phyloP scores from a whole-genome alignment of 1,284 basidiomycete species.

The Taiwanofungus camphoratus region DNA sequence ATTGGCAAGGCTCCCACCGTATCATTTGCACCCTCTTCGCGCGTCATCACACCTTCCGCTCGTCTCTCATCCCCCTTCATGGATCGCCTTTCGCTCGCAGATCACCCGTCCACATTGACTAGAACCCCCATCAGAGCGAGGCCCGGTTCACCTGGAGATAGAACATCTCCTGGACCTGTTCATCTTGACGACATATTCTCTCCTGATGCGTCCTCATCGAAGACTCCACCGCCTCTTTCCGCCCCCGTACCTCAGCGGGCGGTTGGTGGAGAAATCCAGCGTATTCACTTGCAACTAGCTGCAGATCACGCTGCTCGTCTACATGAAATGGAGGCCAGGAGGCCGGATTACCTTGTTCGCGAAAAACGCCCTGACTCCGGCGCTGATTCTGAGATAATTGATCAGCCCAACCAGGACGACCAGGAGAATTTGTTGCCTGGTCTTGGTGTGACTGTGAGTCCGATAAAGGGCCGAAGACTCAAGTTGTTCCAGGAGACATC shows the following conservation, averaged over 20 bases:
- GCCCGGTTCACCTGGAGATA: constrained; percentile 14
- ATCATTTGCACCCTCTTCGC: constrained; percentile 11
- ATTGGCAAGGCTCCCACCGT: constrained; percentile 12
- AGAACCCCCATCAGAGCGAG: constrained; percentile 17
- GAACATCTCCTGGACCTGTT: constrained; percentile 12
- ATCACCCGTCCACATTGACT: constrained; percentile 12
- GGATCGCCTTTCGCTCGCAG: constrained; percentile 13
- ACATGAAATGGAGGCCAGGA: constrained; percentile 50
- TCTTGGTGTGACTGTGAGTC: constrained; percentile 61
- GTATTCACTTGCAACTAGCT: constrained; percentile 46
- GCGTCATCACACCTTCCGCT: constrained; percentile 21
- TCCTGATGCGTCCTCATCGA: constrained; percentile 19
- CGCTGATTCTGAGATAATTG: constrained; percentile 29
- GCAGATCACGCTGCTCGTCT: constrained; percentile 42
- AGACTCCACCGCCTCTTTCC: constrained; percentile 19
- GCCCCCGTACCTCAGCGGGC: constrained; percentile 22
- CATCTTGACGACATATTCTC: constrained; percentile 31
- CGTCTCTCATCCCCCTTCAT: constrained; percentile 31
- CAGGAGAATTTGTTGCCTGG: constrained; percentile 21
- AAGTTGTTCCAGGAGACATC: constrained; percentile 74
- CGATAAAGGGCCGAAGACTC: constrained; percentile 61
- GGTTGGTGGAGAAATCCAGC: constrained; percentile 52
- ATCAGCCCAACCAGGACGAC: constrained; percentile 15
- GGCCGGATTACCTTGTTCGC: constrained; percentile 66
- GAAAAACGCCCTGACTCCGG: constrained; percentile 40